Percentiles rank a stretch among this genome's conserved stretches.
Conservation (phyloP, 78 protist species). For the Dictyostelium purpureum region DNA sequence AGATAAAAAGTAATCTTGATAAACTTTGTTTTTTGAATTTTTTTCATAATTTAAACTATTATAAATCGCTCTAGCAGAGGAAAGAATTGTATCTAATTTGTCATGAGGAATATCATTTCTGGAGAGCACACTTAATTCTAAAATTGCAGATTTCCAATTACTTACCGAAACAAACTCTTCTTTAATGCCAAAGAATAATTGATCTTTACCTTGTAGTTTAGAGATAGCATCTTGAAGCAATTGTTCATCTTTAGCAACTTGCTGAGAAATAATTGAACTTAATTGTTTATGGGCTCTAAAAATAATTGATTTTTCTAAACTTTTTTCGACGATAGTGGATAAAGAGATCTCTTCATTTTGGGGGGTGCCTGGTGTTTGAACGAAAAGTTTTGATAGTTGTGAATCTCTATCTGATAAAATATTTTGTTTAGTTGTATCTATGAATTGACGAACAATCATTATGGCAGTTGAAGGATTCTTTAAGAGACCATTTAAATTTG, state of each 20-base stretch:
- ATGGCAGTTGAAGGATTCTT: constrained; percentile 24
- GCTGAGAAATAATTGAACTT: background rate
- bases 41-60: constrained; percentile 59
- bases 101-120: constrained; percentile 62
- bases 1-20: constrained; percentile 45
- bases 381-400: constrained; percentile 10
- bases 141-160: constrained; percentile 59
- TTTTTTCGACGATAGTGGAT: constrained; percentile 37
- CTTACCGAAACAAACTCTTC: constrained; percentile 43
- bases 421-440: constrained; percentile 46
- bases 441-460: constrained; percentile 34
- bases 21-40: background rate
- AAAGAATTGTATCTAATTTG: constrained; percentile 46
- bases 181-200: constrained; percentile 70
- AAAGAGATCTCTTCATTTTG: constrained; percentile 3
- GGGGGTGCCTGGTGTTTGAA: background rate
- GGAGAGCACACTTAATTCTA: constrained; percentile 33
- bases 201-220: constrained; percentile 11
- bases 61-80: constrained; percentile 63
- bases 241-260: constrained; percentile 46
- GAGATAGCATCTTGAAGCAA: constrained; percentile 15
- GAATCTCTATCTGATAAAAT: constrained; percentile 21
- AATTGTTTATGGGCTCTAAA: constrained; percentile 25
- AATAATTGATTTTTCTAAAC: constrained; percentile 46
- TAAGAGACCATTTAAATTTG: constrained; percentile 22